Conservation (phyloP, 2,329 filamentous ascomycete species). For the Hymenoscyphus salicellus region DNA sequence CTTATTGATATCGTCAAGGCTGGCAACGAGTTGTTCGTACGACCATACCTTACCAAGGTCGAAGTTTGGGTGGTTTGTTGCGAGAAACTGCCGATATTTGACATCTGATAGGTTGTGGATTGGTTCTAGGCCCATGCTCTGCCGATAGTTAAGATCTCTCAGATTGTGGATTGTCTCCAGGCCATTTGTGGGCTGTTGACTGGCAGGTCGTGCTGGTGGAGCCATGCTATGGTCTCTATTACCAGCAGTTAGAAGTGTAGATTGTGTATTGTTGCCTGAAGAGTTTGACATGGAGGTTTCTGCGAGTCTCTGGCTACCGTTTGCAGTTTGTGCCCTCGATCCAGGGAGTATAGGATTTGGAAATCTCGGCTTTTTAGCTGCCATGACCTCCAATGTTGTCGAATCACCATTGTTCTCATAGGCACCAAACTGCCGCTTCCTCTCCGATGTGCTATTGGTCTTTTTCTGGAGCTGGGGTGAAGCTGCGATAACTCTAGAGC, state of each 20-base stretch:
- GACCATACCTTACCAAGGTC: neutral
- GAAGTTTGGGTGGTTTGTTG: neutral
- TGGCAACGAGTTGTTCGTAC: neutral
- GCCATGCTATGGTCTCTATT: neutral
- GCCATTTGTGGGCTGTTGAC: neutral
- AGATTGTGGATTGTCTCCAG: neutral
- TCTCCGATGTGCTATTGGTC: neutral
- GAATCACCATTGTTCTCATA: neutral
- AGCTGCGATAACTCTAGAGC: too few species aligned
- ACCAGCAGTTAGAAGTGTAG: neutral
- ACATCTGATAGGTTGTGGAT: neutral
- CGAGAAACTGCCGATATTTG: neutral
- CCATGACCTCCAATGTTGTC: neutral
- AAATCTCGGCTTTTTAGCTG: neutral
- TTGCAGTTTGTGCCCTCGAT: neutral
- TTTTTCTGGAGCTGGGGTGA: too few species aligned
- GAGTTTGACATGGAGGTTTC: neutral
- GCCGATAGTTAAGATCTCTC: neutral
- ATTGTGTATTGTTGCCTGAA: neutral
- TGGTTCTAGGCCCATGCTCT: neutral
- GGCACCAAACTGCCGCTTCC: neutral
- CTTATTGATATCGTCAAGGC: too few species aligned
- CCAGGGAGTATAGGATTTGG: neutral
- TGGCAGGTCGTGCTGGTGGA: neutral
- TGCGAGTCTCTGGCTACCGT: neutral